Percentiles rank a stretch among this genome's conserved stretches.
These are phyloP conservation scores for Clarireedia paspali DNA, from an alignment of 2,329 filamentous ascomycete species.

Conservation along the genomic window DNA sequence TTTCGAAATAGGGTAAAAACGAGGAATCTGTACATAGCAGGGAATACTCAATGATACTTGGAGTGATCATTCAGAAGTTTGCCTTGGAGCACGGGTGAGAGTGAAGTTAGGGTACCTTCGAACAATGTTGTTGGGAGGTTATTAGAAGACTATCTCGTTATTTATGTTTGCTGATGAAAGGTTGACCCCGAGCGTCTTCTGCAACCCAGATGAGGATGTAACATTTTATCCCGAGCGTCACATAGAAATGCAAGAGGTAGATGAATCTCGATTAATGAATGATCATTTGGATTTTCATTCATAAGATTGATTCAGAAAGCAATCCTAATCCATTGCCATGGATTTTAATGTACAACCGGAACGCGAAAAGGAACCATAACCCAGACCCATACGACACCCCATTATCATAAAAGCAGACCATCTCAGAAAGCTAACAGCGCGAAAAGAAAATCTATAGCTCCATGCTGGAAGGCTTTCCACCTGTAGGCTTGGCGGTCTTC, in stretches of 20 bases:
- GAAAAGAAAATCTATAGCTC: conserved; percentile 70
- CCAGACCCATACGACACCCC: conserved; percentile 66
- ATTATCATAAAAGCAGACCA: conserved; percentile 59
- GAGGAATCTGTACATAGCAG: conserved; percentile 2
- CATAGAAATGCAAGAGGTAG: neutral
- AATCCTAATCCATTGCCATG: conserved; percentile 42
- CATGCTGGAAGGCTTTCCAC: conserved; percentile 85
- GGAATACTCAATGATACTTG: neutral
- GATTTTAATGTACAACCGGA: conserved; percentile 66
- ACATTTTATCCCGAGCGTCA: neutral
- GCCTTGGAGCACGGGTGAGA: too few species aligned
- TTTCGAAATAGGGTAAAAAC: neutral
- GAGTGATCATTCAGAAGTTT: neutral
- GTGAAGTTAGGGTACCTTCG: too few species aligned
- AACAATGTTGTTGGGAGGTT: too few species aligned
- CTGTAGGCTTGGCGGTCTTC: conserved; percentile 79
- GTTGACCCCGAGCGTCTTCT: neutral
- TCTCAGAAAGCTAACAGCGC: conserved; percentile 50
- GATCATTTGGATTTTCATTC: conserved; percentile 24
- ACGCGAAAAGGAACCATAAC: conserved; percentile 58
- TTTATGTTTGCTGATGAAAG: too few species aligned
- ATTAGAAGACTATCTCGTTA: too few species aligned
- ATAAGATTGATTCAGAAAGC: conserved; percentile 30
- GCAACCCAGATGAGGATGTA: too few species aligned
- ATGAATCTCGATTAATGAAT: neutral